Evolutionary conservation across 768 basidiomycete species (phyloP).

Genomic region (Gymnopilus dilepis): DNA sequence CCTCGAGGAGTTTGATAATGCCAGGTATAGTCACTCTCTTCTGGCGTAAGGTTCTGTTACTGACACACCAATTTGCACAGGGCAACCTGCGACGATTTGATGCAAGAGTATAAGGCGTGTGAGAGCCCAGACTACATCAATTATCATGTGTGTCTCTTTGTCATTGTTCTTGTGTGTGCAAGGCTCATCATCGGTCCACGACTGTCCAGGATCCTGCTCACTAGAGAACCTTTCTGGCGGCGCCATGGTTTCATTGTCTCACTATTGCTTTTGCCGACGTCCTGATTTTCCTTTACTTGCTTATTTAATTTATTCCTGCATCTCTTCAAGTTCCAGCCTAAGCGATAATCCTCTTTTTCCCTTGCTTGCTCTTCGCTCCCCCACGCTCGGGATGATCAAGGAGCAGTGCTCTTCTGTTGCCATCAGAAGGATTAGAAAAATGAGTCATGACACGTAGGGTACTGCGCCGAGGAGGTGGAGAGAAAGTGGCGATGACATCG

Average conservation of each 20-base stretch:
- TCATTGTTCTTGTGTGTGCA: too few relatives aligned
- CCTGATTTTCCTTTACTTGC: not conserved
- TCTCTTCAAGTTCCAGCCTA: too few relatives aligned
- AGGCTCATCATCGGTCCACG: not conserved
- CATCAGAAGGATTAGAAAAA: too few relatives aligned
- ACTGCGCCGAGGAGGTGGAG: too few relatives aligned
- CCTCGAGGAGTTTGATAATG: conserved; percentile 96
- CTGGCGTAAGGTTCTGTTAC: conserved; percentile 3
- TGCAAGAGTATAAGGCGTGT: conserved; percentile 96
- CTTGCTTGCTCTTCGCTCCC: too few relatives aligned
- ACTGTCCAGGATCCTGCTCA: not conserved
- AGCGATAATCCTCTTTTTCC: too few relatives aligned
- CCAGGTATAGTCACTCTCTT: conserved; percentile 57
- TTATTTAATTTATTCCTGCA: conserved; percentile 1
- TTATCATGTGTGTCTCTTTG: conserved; percentile 42
- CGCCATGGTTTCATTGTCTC: not conserved
- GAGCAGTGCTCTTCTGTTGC: too few relatives aligned
- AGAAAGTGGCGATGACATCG: too few relatives aligned
- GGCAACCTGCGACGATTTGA: conserved; percentile 83
- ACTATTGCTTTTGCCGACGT: too few relatives aligned
- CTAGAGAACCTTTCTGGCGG: not conserved
- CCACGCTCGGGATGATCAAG: too few relatives aligned
- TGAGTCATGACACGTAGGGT: not conserved
- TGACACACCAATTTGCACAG: conserved; percentile 39
- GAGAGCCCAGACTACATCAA: conserved; percentile 95